These are phyloP conservation scores for Candida vartiovaarae DNA, from an alignment of 805 yeast genomes.

Conservation along the genomic window DNA sequence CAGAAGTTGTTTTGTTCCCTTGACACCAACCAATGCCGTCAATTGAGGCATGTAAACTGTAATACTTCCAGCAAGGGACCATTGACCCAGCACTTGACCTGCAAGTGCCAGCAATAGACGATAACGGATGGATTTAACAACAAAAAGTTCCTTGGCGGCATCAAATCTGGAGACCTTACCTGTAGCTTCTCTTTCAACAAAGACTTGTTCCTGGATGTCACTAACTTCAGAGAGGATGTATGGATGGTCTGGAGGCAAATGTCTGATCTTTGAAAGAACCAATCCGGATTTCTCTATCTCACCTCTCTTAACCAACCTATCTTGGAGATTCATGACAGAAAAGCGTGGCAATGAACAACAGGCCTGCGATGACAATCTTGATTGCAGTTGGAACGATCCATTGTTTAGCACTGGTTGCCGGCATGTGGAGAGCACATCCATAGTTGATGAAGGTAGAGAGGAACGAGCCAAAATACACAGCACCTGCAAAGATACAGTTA, in stretches of 20 bases:
- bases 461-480: conserved; percentile 49
- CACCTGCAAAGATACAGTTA: conserved; percentile 48
- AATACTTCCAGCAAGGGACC: conserved; percentile 53
- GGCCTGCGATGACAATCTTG: conserved; percentile 42
- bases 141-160: conserved; percentile 29
- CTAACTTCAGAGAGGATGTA: conserved; percentile 42
- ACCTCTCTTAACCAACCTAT: conserved; percentile 30
- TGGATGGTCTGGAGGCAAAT: conserved; percentile 39
- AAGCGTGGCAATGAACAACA: conserved; percentile 34
- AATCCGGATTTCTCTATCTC: not conserved
- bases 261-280: conserved; percentile 37
- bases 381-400: conserved; percentile 48
- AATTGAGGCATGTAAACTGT: conserved; percentile 52
- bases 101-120: conserved; percentile 36
- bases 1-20: conserved; percentile 32
- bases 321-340: conserved; percentile 46
- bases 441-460: conserved; percentile 42
- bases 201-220: conserved; percentile 42
- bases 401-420: conserved; percentile 30
- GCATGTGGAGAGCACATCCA: conserved; percentile 42
- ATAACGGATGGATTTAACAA: conserved; percentile 35
- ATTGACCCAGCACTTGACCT: conserved; percentile 45
- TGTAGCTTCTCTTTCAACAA: conserved; percentile 28
- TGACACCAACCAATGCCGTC: conserved; percentile 40
- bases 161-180: conserved; percentile 19